Percentiles rank a stretch among this genome's conserved stretches.
Evolutionary conservation across 495 filamentous ascomycete species (phyloP).

Genomic region (Lepidopterella palustris): DNA sequence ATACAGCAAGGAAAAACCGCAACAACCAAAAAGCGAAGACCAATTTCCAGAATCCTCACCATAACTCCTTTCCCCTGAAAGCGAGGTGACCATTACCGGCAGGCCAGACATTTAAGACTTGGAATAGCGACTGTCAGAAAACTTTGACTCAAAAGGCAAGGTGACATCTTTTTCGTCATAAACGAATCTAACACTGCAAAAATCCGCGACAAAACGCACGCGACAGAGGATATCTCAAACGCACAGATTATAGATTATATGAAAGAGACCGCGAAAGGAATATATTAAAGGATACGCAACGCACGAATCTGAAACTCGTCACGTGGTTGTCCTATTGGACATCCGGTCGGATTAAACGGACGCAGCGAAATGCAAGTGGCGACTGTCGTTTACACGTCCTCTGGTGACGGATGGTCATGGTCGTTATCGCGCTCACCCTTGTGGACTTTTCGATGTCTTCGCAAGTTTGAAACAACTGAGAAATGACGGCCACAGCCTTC

Average conservation of each 20-base stretch:
- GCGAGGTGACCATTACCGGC: neutral
- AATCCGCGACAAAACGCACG: conserved; percentile 13
- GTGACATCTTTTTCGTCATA: conserved; percentile 16
- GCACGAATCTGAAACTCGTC: neutral
- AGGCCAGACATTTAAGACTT: neutral
- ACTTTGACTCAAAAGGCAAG: conserved; percentile 5
- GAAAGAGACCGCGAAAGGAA: conserved; percentile 11
- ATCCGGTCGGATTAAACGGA: neutral
- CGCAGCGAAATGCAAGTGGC: neutral
- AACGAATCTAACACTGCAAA: conserved; percentile 19
- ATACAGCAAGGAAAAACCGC: neutral
- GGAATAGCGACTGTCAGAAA: conserved; percentile 15
- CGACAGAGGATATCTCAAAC: conserved; percentile 29
- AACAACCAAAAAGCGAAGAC: too few relatives aligned
- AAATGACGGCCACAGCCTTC: conserved; percentile 95
- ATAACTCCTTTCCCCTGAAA: conserved; percentile 4
- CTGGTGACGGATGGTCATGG: conserved; percentile 35
- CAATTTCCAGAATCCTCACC: too few relatives aligned
- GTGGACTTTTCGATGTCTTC: conserved; percentile 94
- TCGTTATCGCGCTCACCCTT: conserved; percentile 61
- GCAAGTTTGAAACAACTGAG: conserved; percentile 94
- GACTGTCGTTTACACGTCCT: conserved; percentile 21
- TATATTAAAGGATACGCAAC: neutral
- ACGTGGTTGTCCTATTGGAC: neutral
- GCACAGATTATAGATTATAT: too few relatives aligned